Evolutionary conservation across 495 filamentous ascomycete genomes (phyloP).

Genomic region (Aspergillus campestris): DNA sequence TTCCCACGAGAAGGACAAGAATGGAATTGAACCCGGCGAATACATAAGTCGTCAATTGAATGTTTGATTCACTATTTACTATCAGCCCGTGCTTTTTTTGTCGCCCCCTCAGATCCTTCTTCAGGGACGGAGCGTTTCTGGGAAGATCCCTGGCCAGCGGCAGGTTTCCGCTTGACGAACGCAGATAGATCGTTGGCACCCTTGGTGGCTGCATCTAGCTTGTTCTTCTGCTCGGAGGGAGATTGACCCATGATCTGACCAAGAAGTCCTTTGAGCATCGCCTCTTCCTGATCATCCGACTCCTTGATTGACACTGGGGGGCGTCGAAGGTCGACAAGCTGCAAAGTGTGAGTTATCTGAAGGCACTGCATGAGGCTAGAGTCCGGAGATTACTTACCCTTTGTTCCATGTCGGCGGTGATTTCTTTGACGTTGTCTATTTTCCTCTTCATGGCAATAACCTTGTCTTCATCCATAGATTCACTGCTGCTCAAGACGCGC

Average conservation of each 20-base stretch:
- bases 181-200: slow-evolving; percentile 78
- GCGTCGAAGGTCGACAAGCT: slow-evolving; percentile 70
- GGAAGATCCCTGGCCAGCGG: slow-evolving; percentile 6
- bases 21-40: no score
- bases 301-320: slow-evolving; percentile 57
- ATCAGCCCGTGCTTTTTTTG: slow-evolving; percentile 25
- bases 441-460: slow-evolving; percentile 49
- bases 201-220: slow-evolving; percentile 69
- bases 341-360: slow-evolving; percentile 12
- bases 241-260: slow-evolving; percentile 66
- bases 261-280: slow-evolving; percentile 57
- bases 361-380: slow-evolving; percentile 4
- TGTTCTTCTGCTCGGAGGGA: slow-evolving; percentile 49
- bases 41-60: no score
- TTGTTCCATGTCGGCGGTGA: slow-evolving; percentile 81
- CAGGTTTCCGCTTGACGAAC: slow-evolving; percentile 66
- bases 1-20: no score
- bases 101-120: slow-evolving; percentile 10
- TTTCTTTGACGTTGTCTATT: slow-evolving; percentile 77
- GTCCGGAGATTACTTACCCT: slow-evolving; percentile 41
- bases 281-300: slow-evolving; percentile 36
- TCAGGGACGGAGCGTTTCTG: slow-evolving; percentile 27
- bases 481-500: slow-evolving; percentile 47
- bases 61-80: background rate
- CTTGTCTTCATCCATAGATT: slow-evolving; percentile 41